Conservation (phyloP, 1,284 basidiomycete genomes). For the Sphagnurus paluster region DNA sequence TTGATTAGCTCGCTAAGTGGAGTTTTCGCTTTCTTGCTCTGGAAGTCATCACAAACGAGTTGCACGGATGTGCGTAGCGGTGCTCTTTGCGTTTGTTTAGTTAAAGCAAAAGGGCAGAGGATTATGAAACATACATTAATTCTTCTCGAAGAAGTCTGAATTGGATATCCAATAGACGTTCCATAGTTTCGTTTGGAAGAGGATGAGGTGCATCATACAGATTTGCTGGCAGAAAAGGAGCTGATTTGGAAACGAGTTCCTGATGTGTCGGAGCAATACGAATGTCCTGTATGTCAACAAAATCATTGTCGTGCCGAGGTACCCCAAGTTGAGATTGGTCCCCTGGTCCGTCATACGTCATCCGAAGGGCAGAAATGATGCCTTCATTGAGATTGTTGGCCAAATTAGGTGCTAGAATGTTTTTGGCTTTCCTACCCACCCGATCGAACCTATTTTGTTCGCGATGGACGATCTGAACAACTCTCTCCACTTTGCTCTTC, state of each 20-base stretch:
- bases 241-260: constrained; percentile 48
- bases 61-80: constrained; percentile 51
- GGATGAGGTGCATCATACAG: constrained; percentile 62
- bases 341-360: constrained; percentile 57
- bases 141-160: constrained; percentile 73
- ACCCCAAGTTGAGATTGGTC: constrained; percentile 42
- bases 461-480: constrained; percentile 47
- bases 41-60: constrained; percentile 44
- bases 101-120: neutral
- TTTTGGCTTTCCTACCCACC: constrained; percentile 15
- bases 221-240: constrained; percentile 60
- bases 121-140: constrained; percentile 54
- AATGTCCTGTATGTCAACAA: constrained; percentile 53
- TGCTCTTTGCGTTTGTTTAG: constrained; percentile 35
- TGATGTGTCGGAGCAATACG: constrained; percentile 61
- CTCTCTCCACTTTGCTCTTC: constrained; percentile 38
- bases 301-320: constrained; percentile 69
- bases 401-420: neutral
- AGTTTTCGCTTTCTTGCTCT: constrained; percentile 20
- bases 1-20: constrained; percentile 36
- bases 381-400: constrained; percentile 26
- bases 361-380: constrained; percentile 37
- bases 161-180: constrained; percentile 65
- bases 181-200: constrained; percentile 52
- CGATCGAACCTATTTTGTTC: constrained; percentile 34